Conservation (phyloP, 768 basidiomycete species). For the Podaxis mareebaensis region DNA sequence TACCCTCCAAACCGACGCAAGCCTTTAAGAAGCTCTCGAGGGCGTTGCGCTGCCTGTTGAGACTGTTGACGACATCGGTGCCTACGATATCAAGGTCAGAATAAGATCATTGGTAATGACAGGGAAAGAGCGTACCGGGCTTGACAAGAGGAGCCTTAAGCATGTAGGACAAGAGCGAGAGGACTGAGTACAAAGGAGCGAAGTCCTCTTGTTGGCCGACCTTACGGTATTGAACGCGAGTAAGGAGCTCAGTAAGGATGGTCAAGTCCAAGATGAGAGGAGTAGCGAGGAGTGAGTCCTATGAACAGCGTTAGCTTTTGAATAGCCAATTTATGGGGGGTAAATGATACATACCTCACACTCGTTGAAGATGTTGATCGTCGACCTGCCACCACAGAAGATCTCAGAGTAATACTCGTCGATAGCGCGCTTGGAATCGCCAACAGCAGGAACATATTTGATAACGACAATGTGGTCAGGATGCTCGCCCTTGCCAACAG, state of each 20-base stretch:
- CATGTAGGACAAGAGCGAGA: conserved; percentile 95
- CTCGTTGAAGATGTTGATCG: conserved; percentile 97
- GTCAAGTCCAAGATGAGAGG: conserved; percentile 93
- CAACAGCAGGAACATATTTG: conserved; percentile 95
- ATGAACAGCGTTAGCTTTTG: conserved; percentile 18
- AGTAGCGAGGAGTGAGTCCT: conserved; percentile 95
- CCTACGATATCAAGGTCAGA: conserved; percentile 35
- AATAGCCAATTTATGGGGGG: not conserved
- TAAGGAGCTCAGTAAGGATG: conserved; percentile 92
- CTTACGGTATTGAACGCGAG: conserved; percentile 88
- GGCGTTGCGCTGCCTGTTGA: conserved; percentile 93
- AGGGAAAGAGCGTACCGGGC: conserved; percentile 51
- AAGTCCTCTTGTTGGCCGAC: conserved; percentile 57
- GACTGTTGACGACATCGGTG: conserved; percentile 92
- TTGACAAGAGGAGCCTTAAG: conserved; percentile 98
- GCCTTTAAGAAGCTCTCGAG: conserved; percentile 94
- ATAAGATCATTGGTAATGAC: not conserved
- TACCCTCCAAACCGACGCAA: conserved; percentile 84
- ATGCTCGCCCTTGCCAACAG: conserved; percentile 85
- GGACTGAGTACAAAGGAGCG: conserved; percentile 83
- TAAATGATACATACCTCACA: conserved; percentile 67
- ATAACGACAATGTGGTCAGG: conserved; percentile 97
- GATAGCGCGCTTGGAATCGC: conserved; percentile 98
- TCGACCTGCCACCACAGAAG: conserved; percentile 91
- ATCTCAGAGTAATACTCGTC: conserved; percentile 99